Base-by-base conservation (phyloP, 345 rosid species). In the Rhizophora apiculata region DNA sequence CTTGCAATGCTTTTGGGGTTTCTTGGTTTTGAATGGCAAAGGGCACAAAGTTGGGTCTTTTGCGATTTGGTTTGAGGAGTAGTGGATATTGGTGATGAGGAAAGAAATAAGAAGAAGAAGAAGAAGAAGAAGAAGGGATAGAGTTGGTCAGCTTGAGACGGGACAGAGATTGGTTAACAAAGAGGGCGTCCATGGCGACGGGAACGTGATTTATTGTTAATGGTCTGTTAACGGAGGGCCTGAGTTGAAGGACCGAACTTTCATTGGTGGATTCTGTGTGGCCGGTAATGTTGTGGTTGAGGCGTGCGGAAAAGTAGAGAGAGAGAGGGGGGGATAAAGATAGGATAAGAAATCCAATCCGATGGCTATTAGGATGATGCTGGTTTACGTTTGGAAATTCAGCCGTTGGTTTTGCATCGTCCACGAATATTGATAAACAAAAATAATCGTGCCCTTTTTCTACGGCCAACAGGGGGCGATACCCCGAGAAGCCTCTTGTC, bases 1-100 rank as follows among this genome's bases (percentile, higher is more conserved):
- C 68, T 56, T 70, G 72, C 11, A 70, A 43, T 6, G 75, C n/a
- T 37, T 63, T 56, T 24, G 77, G 79, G 13, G 77, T 74, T 63
- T 87, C 85, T 53, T 83, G 87, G 80, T 88, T 82, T 56, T 85
- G 91, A n/a, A 85, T 39, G 4, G 88, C 87, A 8, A 48, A 72
- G 24, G 76, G 51, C 1, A 74, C 29, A 77, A 73, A 70, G 65
- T 15, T 67, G 63, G 39, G 68, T 11, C 73, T 73, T 55, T 22
- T 3, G 29, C 6, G 30, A 13, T 22, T 49, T 1, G 68, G 70
- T 57, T 54, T 72, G 64, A 64, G 62, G 37, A 3, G 68, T 37
- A 65, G 70, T 27, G 66, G 60, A 21, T 32, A 62, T 13, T 57
- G 73, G 30, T 55, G 76, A 22, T 77, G 70, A 52, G 60, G 16